Evolutionary conservation across 441 rosid species (phyloP).

Genomic region (Dalechampia spathulata): DNA sequence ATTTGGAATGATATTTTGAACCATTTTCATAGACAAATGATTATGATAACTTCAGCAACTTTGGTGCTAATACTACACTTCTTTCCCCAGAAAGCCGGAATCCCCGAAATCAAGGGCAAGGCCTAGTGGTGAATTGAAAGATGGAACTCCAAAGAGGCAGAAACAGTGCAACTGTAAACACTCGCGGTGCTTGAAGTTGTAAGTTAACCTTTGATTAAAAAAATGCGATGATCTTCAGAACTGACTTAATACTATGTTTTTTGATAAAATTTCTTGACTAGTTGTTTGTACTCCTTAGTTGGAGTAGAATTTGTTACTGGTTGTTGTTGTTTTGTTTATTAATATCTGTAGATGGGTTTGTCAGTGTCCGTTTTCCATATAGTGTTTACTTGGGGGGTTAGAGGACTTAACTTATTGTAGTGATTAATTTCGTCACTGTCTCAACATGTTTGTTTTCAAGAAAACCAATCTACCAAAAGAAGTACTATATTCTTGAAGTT

Average conservation of each 20-base stretch:
- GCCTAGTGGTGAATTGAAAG: conserved; percentile 60
- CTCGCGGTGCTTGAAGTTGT: conserved; percentile 97
- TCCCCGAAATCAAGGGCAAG: conserved; percentile 79
- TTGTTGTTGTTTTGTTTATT: too few relatives aligned
- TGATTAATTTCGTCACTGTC: too few relatives aligned
- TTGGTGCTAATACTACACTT: neutral
- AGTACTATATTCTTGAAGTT: too few relatives aligned
- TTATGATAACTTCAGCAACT: neutral
- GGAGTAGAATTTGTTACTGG: too few relatives aligned
- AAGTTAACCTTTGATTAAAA: conserved; percentile 38
- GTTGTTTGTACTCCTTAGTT: too few relatives aligned
- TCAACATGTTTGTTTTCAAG: too few relatives aligned
- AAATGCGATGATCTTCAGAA: neutral
- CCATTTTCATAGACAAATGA: neutral
- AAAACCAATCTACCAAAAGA: too few relatives aligned
- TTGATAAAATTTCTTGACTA: neutral
- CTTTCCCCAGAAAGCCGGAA: conserved; percentile 58
- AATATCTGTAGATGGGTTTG: too few relatives aligned
- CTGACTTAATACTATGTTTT: neutral
- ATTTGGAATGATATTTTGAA: conserved; percentile 1
- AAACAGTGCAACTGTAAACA: conserved; percentile 97
- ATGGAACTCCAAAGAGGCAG: conserved; percentile 90
- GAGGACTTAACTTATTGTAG: too few relatives aligned
- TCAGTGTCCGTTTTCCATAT: too few relatives aligned
- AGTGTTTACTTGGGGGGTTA: too few relatives aligned